These are phyloP conservation scores for Tetrahymena thermophila DNA, from an alignment of 73 alveolate species.

Conservation along the genomic window DNA sequence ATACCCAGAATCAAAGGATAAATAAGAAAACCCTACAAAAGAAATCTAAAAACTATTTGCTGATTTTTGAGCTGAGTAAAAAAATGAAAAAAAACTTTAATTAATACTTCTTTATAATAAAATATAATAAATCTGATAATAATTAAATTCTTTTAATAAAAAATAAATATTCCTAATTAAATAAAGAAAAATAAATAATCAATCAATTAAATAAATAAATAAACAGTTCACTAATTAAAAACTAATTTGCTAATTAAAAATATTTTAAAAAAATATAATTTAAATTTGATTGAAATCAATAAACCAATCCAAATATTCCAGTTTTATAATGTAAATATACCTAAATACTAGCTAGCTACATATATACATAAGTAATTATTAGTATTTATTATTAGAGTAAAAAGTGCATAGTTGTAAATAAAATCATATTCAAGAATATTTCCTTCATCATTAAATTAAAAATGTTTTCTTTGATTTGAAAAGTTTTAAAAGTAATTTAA, in stretches of 20 bases:
- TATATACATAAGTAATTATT: too few species aligned
- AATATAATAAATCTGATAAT: neutral
- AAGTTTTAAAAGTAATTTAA: too few species aligned
- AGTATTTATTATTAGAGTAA: neutral
- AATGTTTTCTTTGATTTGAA: too few species aligned
- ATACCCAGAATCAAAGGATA: conserved; percentile 70
- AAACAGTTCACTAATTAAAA: neutral
- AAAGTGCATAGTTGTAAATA: neutral
- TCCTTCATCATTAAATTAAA: neutral
- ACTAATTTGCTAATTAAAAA: neutral
- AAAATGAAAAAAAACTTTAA: neutral
- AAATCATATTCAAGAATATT: too few species aligned
- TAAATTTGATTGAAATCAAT: neutral
- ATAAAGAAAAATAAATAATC: too few species aligned
- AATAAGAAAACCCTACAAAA: conserved; percentile 29
- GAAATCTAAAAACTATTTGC: conserved; percentile 35
- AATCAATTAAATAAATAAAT: too few species aligned
- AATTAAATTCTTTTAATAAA: too few species aligned
- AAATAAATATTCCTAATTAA: too few species aligned
- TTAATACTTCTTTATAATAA: neutral
- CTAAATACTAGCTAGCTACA: too few species aligned
- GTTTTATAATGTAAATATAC: neutral
- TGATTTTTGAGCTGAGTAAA: conserved; percentile 41
- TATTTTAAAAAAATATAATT: too few species aligned
- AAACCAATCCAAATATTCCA: too few species aligned